A percentile compares a stretch with the other conserved stretches of the same genome.
These are phyloP conservation scores for Aspergillus mulundensis DNA, from an alignment of 495 filamentous ascomycete genomes.

Conservation along the genomic window DNA sequence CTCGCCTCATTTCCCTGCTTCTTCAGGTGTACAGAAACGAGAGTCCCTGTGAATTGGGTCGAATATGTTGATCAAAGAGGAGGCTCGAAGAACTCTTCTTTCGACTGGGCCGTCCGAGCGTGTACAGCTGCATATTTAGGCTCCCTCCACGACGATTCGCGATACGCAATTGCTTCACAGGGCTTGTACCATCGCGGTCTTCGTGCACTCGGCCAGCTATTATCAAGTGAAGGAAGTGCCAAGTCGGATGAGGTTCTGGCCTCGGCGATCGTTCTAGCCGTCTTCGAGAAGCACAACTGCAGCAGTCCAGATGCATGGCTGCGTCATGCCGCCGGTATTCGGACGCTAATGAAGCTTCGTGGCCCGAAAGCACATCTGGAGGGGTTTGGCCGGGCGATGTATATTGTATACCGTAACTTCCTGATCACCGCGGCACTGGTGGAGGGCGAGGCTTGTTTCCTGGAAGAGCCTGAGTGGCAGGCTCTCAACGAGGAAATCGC, in stretches of 20 bases:
- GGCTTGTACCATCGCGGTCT: slow-evolving; percentile 23
- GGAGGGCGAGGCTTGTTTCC: slow-evolving; percentile 28
- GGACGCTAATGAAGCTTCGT: slow-evolving; percentile 30
- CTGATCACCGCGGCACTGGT: slow-evolving; percentile 28
- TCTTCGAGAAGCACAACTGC: slow-evolving; percentile 34
- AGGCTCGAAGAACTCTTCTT: slow-evolving; percentile 14
- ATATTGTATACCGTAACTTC: slow-evolving; percentile 31
- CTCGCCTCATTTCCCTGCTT: slow-evolving; percentile 25
- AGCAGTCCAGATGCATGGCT: slow-evolving; percentile 32
- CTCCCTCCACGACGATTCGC: slow-evolving; percentile 19
- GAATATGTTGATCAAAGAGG: slow-evolving; percentile 21
- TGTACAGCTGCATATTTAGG: slow-evolving; percentile 26
- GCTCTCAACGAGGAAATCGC: slow-evolving; percentile 27
- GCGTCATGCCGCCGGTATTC: slow-evolving; percentile 34
- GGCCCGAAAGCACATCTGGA: slow-evolving; percentile 26
- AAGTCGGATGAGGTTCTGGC: slow-evolving; percentile 27
- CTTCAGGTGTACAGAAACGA: slow-evolving; percentile 25
- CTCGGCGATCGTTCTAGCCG: slow-evolving; percentile 26
- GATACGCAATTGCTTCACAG: slow-evolving; percentile 17
- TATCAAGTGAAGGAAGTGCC: slow-evolving; percentile 19
- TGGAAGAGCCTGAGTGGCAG: slow-evolving; percentile 34
- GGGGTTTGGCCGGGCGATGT: slow-evolving; percentile 32
- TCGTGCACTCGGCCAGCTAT: slow-evolving; percentile 15
- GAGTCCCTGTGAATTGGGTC: slow-evolving; percentile 29
- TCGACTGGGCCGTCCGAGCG: slow-evolving; percentile 28